Conservation (phyloP, 108 stramenopile genomes). For the Cyclotella atomus region DNA sequence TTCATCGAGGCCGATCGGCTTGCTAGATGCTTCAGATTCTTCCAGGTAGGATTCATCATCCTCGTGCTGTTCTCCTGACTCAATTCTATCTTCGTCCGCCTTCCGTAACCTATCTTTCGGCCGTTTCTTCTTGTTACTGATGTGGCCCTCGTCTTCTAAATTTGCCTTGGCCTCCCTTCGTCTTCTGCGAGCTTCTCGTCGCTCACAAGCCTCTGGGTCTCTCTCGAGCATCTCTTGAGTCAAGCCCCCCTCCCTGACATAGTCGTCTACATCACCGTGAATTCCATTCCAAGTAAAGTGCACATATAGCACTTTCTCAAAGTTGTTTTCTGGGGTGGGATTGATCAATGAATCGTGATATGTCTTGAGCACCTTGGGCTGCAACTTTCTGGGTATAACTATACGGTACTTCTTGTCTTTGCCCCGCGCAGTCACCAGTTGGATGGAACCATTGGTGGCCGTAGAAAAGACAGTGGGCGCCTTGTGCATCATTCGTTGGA, state of each 20-base stretch:
- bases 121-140: neutral
- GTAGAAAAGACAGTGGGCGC: slow-evolving; percentile 35
- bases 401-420: slow-evolving; percentile 41
- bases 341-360: slow-evolving; percentile 44
- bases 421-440: slow-evolving; percentile 35
- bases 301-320: slow-evolving; percentile 31
- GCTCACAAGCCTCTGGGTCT: neutral
- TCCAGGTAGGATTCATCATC: slow-evolving; percentile 1
- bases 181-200: neutral
- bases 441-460: slow-evolving; percentile 30
- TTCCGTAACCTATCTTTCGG: neutral
- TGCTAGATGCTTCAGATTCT: neutral
- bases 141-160: neutral
- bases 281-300: slow-evolving; percentile 47
- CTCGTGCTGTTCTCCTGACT: neutral
- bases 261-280: slow-evolving; percentile 31
- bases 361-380: slow-evolving; percentile 31
- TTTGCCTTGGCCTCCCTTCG: slow-evolving; percentile 1
- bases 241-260: slow-evolving; percentile 32
- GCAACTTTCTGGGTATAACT: slow-evolving; percentile 26
- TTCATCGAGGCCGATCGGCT: slow-evolving; percentile 43
- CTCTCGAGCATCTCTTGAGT: slow-evolving; percentile 35
- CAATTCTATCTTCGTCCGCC: slow-evolving; percentile 7
- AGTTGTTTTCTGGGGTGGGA: slow-evolving; percentile 39
- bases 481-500: slow-evolving; percentile 24